Base-by-base conservation (phyloP, 805 yeast species). In the Blastobotrys robertii region DNA sequence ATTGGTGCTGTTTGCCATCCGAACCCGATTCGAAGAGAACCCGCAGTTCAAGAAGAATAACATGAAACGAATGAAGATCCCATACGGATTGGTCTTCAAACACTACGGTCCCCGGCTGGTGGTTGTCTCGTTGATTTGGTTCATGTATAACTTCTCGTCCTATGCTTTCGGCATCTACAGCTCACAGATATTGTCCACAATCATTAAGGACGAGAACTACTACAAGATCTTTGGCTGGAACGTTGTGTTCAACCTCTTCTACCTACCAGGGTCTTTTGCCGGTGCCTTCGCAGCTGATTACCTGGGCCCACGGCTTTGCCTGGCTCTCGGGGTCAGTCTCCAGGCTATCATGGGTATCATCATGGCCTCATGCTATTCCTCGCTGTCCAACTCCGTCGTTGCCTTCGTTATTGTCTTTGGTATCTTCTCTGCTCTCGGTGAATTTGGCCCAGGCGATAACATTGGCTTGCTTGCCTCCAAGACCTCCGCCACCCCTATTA, bases 361-460 rank as follows among this genome's bases (percentile, higher is more conserved):
- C 31, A 57, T 64, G 14, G 69, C 69, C 22, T 90, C 51, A 58
- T 40, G 77, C 77, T 3, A 79, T 70, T 55, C 70, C 72, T 13
- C 69, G 76, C 55, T 62, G 82, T 45, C 61, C 63, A 28, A 72
- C 73, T 34, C 79, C 44, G 68, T 74, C 12, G 76, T 80, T 14
- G 65, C 81, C 30, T 84, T 88, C 53, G 81, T 79, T 39, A 90
- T 86, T 34, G 81, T 82, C 25, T 88, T 81, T 59, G 96, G 96
- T 66, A 77, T 88, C 50, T 87, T 86, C 61, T 67, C 76, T 60
- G 72, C 94, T 4, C 69, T 84, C 39, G 96, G 96, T 55, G 95
- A 88, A 63, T 81, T 87, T 62, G 94, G 95, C 28, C 87, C 94
- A 8, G 97, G 96, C 65, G 84, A 85, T 64, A 85, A 83, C 64